A percentile compares a stretch with the other conserved stretches of the same genome.
phyloP scores from a whole-genome alignment of 2,329 filamentous ascomycete species.

The Phialophora verrucosa region DNA sequence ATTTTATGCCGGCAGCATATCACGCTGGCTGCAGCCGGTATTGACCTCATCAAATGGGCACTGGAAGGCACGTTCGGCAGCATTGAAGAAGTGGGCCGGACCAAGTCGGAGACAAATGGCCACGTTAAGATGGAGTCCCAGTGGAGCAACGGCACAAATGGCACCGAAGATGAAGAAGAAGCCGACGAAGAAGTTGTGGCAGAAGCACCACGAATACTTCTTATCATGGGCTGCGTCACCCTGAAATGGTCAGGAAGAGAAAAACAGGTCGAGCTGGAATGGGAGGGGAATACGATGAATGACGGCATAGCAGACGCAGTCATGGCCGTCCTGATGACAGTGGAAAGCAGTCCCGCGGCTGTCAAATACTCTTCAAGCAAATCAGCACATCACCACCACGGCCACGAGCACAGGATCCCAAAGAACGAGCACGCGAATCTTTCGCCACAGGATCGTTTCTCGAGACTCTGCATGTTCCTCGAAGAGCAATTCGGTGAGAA shows the following conservation, averaged over 20 bases:
- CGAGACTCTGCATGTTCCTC: slow-evolving; percentile 90
- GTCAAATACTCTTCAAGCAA: slow-evolving; percentile 71
- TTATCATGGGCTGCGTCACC: slow-evolving; percentile 87
- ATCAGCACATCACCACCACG: slow-evolving; percentile 60
- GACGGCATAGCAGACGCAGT: slow-evolving; percentile 98
- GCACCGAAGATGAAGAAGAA: slow-evolving; percentile 42
- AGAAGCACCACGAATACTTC: slow-evolving; percentile 53
- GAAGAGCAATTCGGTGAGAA: slow-evolving; percentile 95
- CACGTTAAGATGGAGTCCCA: slow-evolving; percentile 40
- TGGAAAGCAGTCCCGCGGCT: slow-evolving; percentile 91
- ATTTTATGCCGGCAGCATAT: slow-evolving; percentile 92
- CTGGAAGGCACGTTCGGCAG: slow-evolving; percentile 92
- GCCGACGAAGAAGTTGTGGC: slow-evolving; percentile 54
- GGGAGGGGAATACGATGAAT: slow-evolving; percentile 98
- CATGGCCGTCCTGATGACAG: slow-evolving; percentile 87
- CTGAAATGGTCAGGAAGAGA: slow-evolving; percentile 74
- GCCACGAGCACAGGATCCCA: slow-evolving; percentile 42
- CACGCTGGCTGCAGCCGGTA: slow-evolving; percentile 82
- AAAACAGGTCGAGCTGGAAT: slow-evolving; percentile 87
- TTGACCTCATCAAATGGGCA: slow-evolving; percentile 92
- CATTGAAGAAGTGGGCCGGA: slow-evolving; percentile 63
- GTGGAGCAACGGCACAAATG: slow-evolving; percentile 47
- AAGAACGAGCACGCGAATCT: slow-evolving; percentile 77
- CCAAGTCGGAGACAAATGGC: slow-evolving; percentile 32
- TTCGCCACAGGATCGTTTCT: slow-evolving; percentile 75